Evolutionary conservation across 495 filamentous ascomycete species (phyloP), one percentile per base, ranked within the genome.

Genomic region (Trypethelium eluteriae): DNA sequence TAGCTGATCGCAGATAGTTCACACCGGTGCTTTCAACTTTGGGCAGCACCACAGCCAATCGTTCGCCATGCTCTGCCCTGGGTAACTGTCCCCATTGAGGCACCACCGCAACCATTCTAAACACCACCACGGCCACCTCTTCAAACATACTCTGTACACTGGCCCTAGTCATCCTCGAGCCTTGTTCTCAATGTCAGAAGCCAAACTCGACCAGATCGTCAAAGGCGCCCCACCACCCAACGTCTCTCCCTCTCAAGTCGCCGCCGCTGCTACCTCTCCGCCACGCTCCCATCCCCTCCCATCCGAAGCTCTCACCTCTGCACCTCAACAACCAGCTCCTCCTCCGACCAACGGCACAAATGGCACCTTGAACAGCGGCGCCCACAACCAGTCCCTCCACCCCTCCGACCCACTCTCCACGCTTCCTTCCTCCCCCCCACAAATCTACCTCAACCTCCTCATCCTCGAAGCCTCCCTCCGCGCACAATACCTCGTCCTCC

Each of bases 371-470:
- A 65, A 72, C 39, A 66, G 70, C 67, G 69, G 69, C 66, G 64
- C 61, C 73, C 79, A 69, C 64, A 79, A 59, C 72, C 76, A 65
- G 75, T 76, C 63, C 71, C 74, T 66, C 18, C 62, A 69, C 3
- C 68, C 64, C 56, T 73, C 79, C 70, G 89, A 96, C 75, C 93
- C 93, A 47, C 81, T 92, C 61, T 87, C 88, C 65, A 84, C 86
- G 49, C 85, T 95, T 38, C 93, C 94, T 11, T 93, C 89, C 68
- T 91, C 93, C 38, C 93, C 89, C 74, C 91, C 85, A n/a, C 95
- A 97, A 79, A 96, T 98, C 72, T 99, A 98, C 79, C 84, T 98
- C 70, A 99, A 99, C 75, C 89, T 99, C 46, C 82, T 99, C 63
- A 93, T 99, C 71, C 88, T 99, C 74, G 94, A 99, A 77, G 91